Base-by-base conservation (phyloP, 768 basidiomycete species). In the Obba rivulosa region DNA sequence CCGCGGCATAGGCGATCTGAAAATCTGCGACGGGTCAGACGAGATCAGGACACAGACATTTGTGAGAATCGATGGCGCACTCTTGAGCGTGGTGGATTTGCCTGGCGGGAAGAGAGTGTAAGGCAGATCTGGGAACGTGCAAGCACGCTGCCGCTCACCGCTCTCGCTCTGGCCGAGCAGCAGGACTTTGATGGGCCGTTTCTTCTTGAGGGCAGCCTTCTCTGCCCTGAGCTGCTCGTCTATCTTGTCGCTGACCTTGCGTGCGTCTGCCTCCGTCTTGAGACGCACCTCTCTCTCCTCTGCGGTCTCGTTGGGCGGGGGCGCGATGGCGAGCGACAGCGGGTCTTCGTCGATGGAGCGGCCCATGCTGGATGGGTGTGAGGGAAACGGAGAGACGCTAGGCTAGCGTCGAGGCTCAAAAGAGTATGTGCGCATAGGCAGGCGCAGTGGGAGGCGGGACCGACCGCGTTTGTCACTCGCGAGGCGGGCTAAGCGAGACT, bases 1-100 rank as follows among this genome's bases (percentile, higher is more conserved):
- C 69, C 34, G 66, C 69, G 11, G 81, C 77, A 61, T 80, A 87
- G 37, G 75, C 73, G 69, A 88, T 76, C 49, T 84, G 84, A 57
- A 88, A 87, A 64, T 87, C 86, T 88, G 47, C 1, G 17, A n/a
- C n/a, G n/a, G n/a, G n/a, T n/a, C n/a, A n/a, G n/a, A 34, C 11
- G 17, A 44, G 13, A 38, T 31, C n/a, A 47, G 24, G 7, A 28
- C 22, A 38, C 20, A 22, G 8, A 23, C n/a, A 1, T n/a, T 14
- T 21, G 31, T 25, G 8, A 43, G 24, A 24, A 41, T 8, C 5
- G 31, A 40, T 4, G 2, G 57, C 66, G 52, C 50, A 69, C 68
- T 69, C 59, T 72, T 72, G 20, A 72, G 58, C 8, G 70, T 71
- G 1, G 71, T 72, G 1, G 69, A 70, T 51, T 72, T 72, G 25